Base-by-base conservation (phyloP, 2,329 filamentous ascomycete genomes). In the Aotearoamyces nothofagi region DNA sequence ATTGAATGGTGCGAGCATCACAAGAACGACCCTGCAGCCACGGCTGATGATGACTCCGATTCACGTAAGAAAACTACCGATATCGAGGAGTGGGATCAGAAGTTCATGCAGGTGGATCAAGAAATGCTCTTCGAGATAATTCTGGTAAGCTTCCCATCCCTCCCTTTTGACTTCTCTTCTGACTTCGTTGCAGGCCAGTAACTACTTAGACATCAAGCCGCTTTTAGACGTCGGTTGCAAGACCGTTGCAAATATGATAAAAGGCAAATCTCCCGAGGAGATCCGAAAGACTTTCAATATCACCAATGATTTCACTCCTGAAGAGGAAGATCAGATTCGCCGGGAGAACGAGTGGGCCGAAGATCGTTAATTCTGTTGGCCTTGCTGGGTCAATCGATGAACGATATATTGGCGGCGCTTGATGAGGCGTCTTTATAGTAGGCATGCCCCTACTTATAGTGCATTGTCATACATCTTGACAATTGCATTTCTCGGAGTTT, bases 41-140 rank as follows among this genome's bases (percentile, higher is more conserved):
- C 76, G 30, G 71, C 74, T 46, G 87, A 96, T 38, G 90, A 93
- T 35, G 84, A 98, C 46, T 78, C 79, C 37, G 87, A 96, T 47
- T 84, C 77, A 28, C 82, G 90, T 45, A 94, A 94, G 68, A 94
- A 93, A 72, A 93, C 86, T 2, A 96, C 90, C 26, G 90, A 98
- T 46, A 98, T 98, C 41, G 90, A 96, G 35, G 90, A 98, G 58
- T 98, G 90, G 90, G 90, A 98, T 46, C 87, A 96, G 57, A 98
- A 98, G 61, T 98, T 96, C 57, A 96, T 98, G 90, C 87, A 96
- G 58, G 90, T 98, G 11, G 90, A 98, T 54, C 90, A 98, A 52
- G 90, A 98, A 60, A 96, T 98, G 90, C 71, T 98, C 2, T 98
- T 98, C 43, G 90, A 98, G 63, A 96, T 98, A 50, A 98, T 98